Conservation (phyloP, 345 rosid genomes). For the Dipteronia sinensis region DNA sequence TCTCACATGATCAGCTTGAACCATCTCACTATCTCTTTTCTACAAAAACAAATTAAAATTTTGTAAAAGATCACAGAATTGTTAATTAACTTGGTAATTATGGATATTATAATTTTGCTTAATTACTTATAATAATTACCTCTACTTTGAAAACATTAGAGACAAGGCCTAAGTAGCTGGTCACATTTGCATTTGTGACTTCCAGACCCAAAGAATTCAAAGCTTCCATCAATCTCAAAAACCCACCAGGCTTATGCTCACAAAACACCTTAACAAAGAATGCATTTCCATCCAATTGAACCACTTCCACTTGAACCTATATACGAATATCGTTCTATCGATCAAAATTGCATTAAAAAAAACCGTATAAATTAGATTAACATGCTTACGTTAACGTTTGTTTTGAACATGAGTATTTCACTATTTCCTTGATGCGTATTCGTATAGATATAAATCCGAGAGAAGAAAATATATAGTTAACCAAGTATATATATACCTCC, state of each 20-base stretch:
- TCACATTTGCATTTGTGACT: constrained; percentile 82
- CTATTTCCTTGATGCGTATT: too few species aligned
- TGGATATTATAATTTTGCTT: too few species aligned
- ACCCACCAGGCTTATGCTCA: constrained; percentile 84
- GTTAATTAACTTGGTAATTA: not conserved
- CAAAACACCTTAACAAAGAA: constrained; percentile 89
- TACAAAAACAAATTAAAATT: constrained; percentile 35
- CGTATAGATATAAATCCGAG: not conserved
- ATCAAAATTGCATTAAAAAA: not conserved
- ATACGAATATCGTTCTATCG: constrained; percentile 2
- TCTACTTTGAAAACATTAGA: constrained; percentile 86
- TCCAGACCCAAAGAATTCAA: constrained; percentile 82
- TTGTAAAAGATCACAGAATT: not conserved
- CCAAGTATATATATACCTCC: constrained; percentile 53
- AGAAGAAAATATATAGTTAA: not conserved
- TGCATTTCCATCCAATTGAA: constrained; percentile 78
- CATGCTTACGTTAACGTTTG: too few species aligned
- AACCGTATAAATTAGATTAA: not conserved
- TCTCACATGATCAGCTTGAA: constrained; percentile 78
- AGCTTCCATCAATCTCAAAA: constrained; percentile 82
- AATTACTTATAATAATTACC: constrained; percentile 41
- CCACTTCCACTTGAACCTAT: constrained; percentile 91
- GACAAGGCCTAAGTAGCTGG: constrained; percentile 74
- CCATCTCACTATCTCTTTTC: constrained; percentile 76
- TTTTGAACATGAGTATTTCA: not conserved